These are phyloP conservation scores for Aspergillus flavus DNA, from an alignment of 2,329 filamentous ascomycete genomes.

Conservation along the genomic window DNA sequence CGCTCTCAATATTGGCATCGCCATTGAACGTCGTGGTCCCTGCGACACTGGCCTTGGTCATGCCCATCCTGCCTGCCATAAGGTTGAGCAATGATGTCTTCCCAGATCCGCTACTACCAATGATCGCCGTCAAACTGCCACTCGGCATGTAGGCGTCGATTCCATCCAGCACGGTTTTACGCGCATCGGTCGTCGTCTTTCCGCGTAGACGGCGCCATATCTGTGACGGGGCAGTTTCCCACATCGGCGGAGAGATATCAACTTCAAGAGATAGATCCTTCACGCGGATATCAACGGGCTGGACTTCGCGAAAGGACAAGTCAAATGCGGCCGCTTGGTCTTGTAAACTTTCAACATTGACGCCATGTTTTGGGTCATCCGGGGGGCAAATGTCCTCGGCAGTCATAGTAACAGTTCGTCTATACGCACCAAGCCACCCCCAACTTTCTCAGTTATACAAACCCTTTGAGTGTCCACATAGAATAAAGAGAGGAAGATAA, in stretches of 20 bases:
- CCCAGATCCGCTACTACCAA: slow-evolving; percentile 73
- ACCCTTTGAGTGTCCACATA: slow-evolving; percentile 6
- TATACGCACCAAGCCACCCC: neutral
- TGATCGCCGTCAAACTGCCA: slow-evolving; percentile 72
- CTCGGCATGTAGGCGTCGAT: slow-evolving; percentile 66
- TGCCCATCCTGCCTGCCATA: slow-evolving; percentile 67
- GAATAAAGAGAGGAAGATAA: slow-evolving; percentile 15
- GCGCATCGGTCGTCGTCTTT: slow-evolving; percentile 23
- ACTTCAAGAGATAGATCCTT: slow-evolving; percentile 36
- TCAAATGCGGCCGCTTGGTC: slow-evolving; percentile 23
- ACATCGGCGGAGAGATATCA: slow-evolving; percentile 36
- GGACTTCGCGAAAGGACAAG: slow-evolving; percentile 45
- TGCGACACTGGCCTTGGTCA: slow-evolving; percentile 54
- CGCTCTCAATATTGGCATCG: slow-evolving; percentile 50
- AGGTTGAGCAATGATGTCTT: slow-evolving; percentile 74
- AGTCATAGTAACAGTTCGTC: neutral
- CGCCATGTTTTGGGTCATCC: slow-evolving; percentile 12
- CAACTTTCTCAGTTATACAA: neutral
- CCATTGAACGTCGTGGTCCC: slow-evolving; percentile 67
- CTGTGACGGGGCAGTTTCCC: slow-evolving; percentile 33
- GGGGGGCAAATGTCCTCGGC: slow-evolving; percentile 1
- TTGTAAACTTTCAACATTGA: slow-evolving; percentile 11
- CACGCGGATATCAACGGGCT: slow-evolving; percentile 43
- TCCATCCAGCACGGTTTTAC: slow-evolving; percentile 60
- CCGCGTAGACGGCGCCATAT: slow-evolving; percentile 35